phyloP scores from a whole-genome alignment of 345 rosid genomes.

The Theobroma cacao region DNA sequence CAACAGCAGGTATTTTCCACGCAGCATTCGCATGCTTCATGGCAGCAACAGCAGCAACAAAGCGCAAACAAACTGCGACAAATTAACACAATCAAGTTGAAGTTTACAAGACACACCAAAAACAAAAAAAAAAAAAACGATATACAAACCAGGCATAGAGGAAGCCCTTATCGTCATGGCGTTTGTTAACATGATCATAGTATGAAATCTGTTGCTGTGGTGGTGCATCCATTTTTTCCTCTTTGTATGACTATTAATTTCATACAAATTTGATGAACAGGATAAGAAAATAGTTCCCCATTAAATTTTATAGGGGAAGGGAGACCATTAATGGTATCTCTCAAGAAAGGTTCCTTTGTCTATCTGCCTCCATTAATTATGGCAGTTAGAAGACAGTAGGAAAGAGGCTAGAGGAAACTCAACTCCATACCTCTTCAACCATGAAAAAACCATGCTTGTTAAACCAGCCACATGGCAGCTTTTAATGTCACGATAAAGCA shows the following conservation, averaged over 20 bases:
- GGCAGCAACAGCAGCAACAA: constrained; percentile 51
- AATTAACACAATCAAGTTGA: not conserved
- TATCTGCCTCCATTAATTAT: not conserved
- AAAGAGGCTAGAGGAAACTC: not conserved
- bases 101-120: not conserved
- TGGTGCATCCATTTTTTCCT: constrained; percentile 32
- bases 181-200: constrained; percentile 31
- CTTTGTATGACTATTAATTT: not conserved
- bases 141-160: constrained; percentile 38
- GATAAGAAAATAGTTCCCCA: not conserved
- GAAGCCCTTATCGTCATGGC: constrained; percentile 49
- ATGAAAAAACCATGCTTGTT: not conserved
- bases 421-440: not conserved
- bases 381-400: not conserved
- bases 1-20: constrained; percentile 32
- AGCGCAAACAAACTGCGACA: constrained; percentile 35
- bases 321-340: not conserved
- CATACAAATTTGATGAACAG: not conserved
- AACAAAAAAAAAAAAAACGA: not conserved
- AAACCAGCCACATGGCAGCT: not conserved
- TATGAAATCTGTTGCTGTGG: constrained; percentile 33
- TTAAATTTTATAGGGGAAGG: not conserved
- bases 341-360: not conserved
- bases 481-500: not conserved
- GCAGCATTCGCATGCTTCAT: constrained; percentile 38